phyloP scores from a whole-genome alignment of 139 green algal species.

The Dunaliella sp. region DNA sequence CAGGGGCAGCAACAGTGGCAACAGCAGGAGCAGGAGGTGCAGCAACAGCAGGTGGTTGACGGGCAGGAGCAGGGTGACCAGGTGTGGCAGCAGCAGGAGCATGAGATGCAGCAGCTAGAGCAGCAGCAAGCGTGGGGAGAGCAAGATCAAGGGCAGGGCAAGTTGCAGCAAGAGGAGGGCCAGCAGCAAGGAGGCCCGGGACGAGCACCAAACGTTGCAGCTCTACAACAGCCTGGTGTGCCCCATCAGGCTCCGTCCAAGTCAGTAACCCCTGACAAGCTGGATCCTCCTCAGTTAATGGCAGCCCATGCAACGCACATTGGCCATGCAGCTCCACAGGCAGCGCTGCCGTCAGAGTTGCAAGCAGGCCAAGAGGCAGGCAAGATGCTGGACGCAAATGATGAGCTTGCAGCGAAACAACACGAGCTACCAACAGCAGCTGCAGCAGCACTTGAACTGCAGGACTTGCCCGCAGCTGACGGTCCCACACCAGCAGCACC shows the following conservation, averaged over 20 bases:
- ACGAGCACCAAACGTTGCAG: background rate
- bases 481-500: too few species aligned
- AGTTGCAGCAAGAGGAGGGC: background rate
- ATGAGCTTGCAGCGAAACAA: too few species aligned
- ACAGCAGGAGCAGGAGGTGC: constrained; percentile 8
- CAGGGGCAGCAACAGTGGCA: constrained; percentile 12
- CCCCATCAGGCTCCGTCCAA: too few species aligned
- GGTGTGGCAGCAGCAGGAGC: constrained; percentile 19
- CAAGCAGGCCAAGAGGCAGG: too few species aligned
- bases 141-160: background rate
- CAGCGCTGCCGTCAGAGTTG: too few species aligned
- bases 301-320: background rate
- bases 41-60: constrained; percentile 7
- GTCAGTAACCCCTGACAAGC: too few species aligned
- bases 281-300: background rate
- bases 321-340: too few species aligned
- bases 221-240: background rate
- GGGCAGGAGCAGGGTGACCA: constrained; percentile 11
- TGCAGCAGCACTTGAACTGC: too few species aligned
- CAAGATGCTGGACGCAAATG: too few species aligned
- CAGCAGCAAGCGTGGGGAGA: constrained; percentile 2
- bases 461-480: too few species aligned
- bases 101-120: constrained; percentile 8
- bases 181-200: background rate
- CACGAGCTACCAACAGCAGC: too few species aligned